Base-by-base conservation (phyloP, 169 alveolate genomes). In the Plasmodium yoelii region DNA sequence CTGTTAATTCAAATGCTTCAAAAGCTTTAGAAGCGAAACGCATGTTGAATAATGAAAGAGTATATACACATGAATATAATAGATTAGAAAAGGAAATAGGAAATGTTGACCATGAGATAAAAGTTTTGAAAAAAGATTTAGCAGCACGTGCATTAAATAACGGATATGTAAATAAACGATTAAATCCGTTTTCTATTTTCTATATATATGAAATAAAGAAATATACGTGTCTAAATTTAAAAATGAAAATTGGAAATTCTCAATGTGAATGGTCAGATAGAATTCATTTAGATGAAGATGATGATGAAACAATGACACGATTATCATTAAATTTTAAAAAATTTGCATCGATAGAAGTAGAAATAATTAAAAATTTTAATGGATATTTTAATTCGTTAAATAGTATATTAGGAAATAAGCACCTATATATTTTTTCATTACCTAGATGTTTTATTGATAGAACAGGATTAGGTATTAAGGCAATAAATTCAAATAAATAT, bases 401-500 rank as follows among this genome's bases (percentile, higher is more conserved):
- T 69, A 86, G 91, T 63, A 86, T 86, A 24, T n/a, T 86, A 53
- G 91, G 91, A 13, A 86, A 86, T 70, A 86, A 86, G 15, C 87
- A 92, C 68, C 86, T 89, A 22, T 67, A 77, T 12, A 92, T 88
- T 60, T 91, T 94, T 72, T 94, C 95, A 2, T 94, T 95, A 24
- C 97, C 97, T 1, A 87, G 96, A 93, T 74, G 95, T 73, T 94
- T 95, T 88, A 91, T 95, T 49, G 97, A 95, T 75, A 92, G 97
- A 82, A 95, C 97, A 2, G 97, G 97, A 13, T 68, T 94, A 42
- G 95, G 96, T 19, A 74, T 95, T 10, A 80, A 88, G 55, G 96
- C 95, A 0, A 90, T 82, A 26, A 94, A 90, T 87, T 92, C 92
- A 5, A 87, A 90, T 46, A 92, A 82, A n/a, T 87, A 73, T 53